Evolutionary conservation across 73 alveolate species (phyloP).

Genomic region (Paramecium octaurelia): DNA sequence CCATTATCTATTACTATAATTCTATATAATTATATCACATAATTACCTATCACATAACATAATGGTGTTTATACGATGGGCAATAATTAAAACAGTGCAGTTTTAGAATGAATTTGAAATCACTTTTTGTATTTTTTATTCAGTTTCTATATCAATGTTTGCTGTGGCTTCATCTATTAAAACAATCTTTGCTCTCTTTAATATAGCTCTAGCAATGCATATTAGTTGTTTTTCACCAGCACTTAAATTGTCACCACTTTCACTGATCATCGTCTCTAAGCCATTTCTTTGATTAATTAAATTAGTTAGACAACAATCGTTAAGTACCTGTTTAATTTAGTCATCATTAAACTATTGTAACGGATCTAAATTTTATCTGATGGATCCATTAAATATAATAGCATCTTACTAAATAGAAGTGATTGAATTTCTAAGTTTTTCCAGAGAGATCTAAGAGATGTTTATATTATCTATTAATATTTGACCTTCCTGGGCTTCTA

Average conservation of each 20-base stretch:
- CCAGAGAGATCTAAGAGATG: slow-evolving; percentile 73
- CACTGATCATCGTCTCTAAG: background rate
- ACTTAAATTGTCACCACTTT: slow-evolving; percentile 41
- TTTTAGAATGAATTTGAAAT: slow-evolving; percentile 59
- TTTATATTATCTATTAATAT: slow-evolving; percentile 81
- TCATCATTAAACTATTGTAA: background rate
- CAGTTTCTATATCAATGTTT: slow-evolving; percentile 71
- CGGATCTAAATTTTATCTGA: slow-evolving; percentile 51
- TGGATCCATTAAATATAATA: slow-evolving; percentile 12
- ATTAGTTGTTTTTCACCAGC: slow-evolving; percentile 79
- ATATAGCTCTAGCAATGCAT: slow-evolving; percentile 79
- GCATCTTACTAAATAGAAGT: slow-evolving; percentile 8
- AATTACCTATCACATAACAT: slow-evolving; percentile 64
- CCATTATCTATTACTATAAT: slow-evolving; percentile 11
- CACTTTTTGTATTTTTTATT: slow-evolving; percentile 65
- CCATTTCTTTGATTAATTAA: background rate
- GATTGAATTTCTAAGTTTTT: slow-evolving; percentile 61
- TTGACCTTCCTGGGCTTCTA: slow-evolving; percentile 63
- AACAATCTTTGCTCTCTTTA: slow-evolving; percentile 66
- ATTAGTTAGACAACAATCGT: background rate
- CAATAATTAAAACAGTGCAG: slow-evolving; percentile 73
- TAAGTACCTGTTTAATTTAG: background rate
- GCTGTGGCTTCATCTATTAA: slow-evolving; percentile 81
- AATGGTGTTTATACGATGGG: slow-evolving; percentile 77
- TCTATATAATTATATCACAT: background rate